Conservation (phyloP, 306 rosid genomes). For the Delonix regia region DNA sequence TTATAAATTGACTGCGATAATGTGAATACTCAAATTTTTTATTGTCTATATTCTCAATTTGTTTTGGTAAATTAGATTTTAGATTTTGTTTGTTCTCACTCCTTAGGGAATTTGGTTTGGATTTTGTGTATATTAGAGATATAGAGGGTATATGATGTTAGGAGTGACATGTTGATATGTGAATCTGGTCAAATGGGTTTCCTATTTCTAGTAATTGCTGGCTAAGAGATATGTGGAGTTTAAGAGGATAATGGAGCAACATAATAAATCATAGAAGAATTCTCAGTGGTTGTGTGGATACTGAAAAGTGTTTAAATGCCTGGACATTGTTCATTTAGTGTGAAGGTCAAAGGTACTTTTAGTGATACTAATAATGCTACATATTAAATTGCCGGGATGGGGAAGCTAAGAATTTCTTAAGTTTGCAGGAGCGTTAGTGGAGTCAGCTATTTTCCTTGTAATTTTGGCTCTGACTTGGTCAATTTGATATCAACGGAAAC, state of each 20-base stretch:
- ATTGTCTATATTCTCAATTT: not conserved
- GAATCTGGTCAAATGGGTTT: not conserved
- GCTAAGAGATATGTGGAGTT: not conserved
- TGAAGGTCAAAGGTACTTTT: not conserved
- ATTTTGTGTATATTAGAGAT: not conserved
- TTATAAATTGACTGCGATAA: not conserved
- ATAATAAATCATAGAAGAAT: not conserved
- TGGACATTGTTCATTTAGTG: not conserved
- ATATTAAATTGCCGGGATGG: not conserved
- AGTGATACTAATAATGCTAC: not conserved
- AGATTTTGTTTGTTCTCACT: not conserved
- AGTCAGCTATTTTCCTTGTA: not conserved
- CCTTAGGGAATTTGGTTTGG: not conserved
- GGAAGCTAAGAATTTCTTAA: not conserved
- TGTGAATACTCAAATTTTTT: not conserved
- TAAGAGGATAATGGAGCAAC: not conserved
- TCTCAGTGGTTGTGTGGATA: not conserved
- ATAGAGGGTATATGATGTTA: constrained; percentile 2
- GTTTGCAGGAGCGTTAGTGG: not conserved
- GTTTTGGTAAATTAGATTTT: not conserved
- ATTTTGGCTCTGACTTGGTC: not conserved
- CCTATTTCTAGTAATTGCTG: not conserved
- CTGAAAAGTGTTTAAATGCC: not conserved
- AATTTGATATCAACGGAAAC: not conserved
- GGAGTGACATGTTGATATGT: not conserved